Evolutionary conservation across 192 early-diverging fungal species (phyloP).

Genomic region (Piromyces finnis): DNA sequence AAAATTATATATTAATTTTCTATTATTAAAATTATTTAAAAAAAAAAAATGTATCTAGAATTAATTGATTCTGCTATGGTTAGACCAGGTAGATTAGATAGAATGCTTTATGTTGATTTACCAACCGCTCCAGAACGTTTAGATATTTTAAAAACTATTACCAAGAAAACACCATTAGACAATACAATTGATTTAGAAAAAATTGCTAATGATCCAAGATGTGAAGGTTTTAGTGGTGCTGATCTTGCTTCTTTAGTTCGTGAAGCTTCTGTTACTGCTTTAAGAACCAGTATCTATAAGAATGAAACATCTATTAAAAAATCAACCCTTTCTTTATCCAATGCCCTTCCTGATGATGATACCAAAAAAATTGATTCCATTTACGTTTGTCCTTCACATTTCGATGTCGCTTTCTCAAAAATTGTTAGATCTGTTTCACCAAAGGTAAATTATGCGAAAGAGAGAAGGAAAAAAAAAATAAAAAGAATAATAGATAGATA

Average conservation of each 20-base stretch:
- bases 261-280: conserved; percentile 64
- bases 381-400: conserved; percentile 20
- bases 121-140: conserved; percentile 59
- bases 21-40: neutral
- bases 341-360: neutral
- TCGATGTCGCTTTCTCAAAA: conserved; percentile 62
- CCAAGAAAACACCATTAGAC: conserved; percentile 55
- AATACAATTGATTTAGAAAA: conserved; percentile 30
- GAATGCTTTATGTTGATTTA: conserved; percentile 91
- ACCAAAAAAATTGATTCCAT: neutral
- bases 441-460: no score
- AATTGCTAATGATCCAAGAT: conserved; percentile 42
- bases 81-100: conserved; percentile 88
- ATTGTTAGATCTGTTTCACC: conserved; percentile 65
- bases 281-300: conserved; percentile 30
- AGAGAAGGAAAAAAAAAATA: no score
- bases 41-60: conserved; percentile 25
- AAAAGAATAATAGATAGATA: no score
- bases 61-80: conserved; percentile 98
- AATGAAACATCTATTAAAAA: neutral
- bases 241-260: conserved; percentile 59
- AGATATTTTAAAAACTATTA: conserved; percentile 69
- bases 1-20: no score
- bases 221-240: conserved; percentile 58
- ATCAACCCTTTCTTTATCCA: neutral